Evolutionary conservation across 495 filamentous ascomycete species (phyloP).

Genomic region (Talaromyces nanjingensis): DNA sequence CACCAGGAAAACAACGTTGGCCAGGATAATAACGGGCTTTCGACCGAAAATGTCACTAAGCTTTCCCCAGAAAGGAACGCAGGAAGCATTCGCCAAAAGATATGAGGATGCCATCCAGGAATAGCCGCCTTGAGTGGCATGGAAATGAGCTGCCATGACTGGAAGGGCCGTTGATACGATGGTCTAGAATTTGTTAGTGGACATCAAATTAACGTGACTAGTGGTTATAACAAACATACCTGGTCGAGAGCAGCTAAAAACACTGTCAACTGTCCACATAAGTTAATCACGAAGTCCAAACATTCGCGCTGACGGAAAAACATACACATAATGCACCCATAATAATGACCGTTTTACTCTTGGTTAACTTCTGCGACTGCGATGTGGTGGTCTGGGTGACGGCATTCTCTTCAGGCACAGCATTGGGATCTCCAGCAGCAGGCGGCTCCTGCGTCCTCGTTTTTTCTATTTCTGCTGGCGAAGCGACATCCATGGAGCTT

Average conservation of each 20-base stretch:
- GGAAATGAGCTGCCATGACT: slow-evolving; percentile 56
- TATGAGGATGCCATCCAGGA: slow-evolving; percentile 74
- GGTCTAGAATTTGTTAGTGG: slow-evolving; percentile 24
- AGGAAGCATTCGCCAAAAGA: slow-evolving; percentile 60
- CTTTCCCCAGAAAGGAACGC: slow-evolving; percentile 74
- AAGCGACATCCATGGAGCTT: not conserved
- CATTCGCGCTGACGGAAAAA: slow-evolving; percentile 10
- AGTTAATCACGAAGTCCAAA: slow-evolving; percentile 6
- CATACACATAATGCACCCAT: slow-evolving; percentile 47
- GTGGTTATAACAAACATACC: slow-evolving; percentile 20
- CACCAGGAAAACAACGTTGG: slow-evolving; percentile 67
- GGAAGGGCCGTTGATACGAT: slow-evolving; percentile 51
- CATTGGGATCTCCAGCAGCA: slow-evolving; percentile 1
- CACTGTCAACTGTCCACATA: slow-evolving; percentile 32
- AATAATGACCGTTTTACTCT: slow-evolving; percentile 40
- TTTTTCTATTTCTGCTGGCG: not conserved
- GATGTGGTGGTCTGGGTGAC: slow-evolving; percentile 19
- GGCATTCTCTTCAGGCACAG: not conserved
- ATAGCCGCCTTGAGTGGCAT: slow-evolving; percentile 56
- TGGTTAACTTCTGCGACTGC: slow-evolving; percentile 37
- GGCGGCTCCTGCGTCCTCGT: not conserved
- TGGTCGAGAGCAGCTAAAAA: slow-evolving; percentile 50
- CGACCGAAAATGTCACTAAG: slow-evolving; percentile 81
- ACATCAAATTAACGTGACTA: not conserved
- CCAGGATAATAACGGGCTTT: slow-evolving; percentile 68